Conservation (phyloP, 768 basidiomycete species). For the Megacollybia marginata region DNA sequence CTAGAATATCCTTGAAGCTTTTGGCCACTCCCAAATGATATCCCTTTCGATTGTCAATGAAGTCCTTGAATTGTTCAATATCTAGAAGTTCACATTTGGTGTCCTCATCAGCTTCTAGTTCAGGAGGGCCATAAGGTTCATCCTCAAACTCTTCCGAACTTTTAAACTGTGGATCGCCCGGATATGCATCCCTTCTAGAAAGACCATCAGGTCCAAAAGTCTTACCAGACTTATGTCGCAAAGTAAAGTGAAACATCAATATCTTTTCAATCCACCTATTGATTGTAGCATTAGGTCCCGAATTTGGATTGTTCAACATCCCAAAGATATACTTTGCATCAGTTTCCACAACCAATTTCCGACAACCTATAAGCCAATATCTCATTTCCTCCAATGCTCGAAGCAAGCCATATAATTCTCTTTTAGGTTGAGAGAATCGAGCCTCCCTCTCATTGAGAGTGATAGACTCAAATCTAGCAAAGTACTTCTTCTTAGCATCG, state of each 20-base stretch:
- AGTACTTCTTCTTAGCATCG: conserved; percentile 12
- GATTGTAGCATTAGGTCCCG: conserved; percentile 16
- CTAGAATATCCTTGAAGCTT: too few relatives aligned
- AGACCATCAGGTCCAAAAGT: conserved; percentile 22
- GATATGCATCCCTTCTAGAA: conserved; percentile 12
- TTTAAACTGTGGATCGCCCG: conserved; percentile 5
- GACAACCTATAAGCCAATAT: conserved; percentile 19
- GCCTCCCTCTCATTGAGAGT: conserved; percentile 25
- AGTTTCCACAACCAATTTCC: conserved; percentile 28
- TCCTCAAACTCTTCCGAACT: neutral
- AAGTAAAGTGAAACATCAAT: conserved; percentile 21
- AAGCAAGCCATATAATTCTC: conserved; percentile 30
- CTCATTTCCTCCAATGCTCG: conserved; percentile 13
- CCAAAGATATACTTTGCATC: conserved; percentile 32
- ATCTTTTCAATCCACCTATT: conserved; percentile 21
- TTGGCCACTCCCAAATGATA: neutral
- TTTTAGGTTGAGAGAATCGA: conserved; percentile 30
- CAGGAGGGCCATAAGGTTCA: neutral
- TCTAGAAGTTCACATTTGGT: neutral
- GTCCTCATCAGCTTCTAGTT: neutral
- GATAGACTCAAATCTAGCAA: conserved; percentile 28
- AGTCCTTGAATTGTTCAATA: conserved; percentile 5
- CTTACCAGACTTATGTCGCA: conserved; percentile 20
- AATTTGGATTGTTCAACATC: conserved; percentile 16
- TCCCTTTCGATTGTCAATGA: conserved; percentile 5